Evolutionary conservation across 257 asterid species (phyloP), one percentile per base, ranked within the genome.

Genomic region (Coffea eugenioides): DNA sequence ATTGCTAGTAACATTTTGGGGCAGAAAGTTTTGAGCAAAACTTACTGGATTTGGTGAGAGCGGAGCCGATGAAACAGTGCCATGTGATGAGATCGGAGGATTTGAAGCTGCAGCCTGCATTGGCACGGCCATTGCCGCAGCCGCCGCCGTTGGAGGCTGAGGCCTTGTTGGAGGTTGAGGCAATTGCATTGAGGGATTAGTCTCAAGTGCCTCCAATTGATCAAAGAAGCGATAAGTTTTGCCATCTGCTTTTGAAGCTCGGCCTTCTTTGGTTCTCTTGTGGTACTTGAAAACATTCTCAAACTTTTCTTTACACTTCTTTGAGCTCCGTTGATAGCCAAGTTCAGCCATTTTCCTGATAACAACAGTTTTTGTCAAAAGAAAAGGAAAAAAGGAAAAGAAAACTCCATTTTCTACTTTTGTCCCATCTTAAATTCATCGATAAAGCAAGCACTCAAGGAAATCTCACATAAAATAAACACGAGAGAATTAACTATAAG

Each of bases 301-400:
- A 65, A 94, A 96, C 80, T 96, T 96, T 86, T 96, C 99, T 48
- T 91, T 92, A 87, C 99, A 96, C 84, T 96, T 96, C 88, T 96
- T 96, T 0, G 94, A 81, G 79, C 87, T 94, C 54, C 98, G 86
- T 49, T 89, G 91, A 76, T 78, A 96, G 48, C 99, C 99, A 73
- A 91, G 92, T 79, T 96, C 97, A n/a, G 91, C 93, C 99, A 96
- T 85, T 91, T 96, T 96, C 87, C 99, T 96, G 92, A 76, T 46
- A 77, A 80, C 16, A 84, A 78, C 70, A 66, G 46, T 64, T 70
- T 31, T 31, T 31, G 81, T n/a, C 6, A 11, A 75, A 52, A 8
- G 54, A 79, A 74, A 72, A 31, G 34, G 34, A 31, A 34, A 71
- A 76, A 65, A 5, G 1, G 8, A 36, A 61, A 1, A 65, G 46